These are phyloP conservation scores for Helminthosporium solani DNA, from an alignment of 2,329 filamentous ascomycete species.

Conservation along the genomic window DNA sequence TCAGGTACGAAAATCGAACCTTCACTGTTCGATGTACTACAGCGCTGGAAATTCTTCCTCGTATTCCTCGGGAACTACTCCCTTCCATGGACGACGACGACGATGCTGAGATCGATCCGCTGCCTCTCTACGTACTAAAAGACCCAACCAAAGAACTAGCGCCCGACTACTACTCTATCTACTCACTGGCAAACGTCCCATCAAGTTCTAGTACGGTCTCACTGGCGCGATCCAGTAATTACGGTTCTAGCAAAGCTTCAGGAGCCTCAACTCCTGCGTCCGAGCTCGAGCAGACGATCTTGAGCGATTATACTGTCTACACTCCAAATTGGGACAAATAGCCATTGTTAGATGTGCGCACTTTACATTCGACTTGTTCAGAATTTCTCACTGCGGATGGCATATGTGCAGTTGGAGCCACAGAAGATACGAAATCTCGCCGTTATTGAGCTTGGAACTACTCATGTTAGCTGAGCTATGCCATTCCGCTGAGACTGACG, in stretches of 20 bases:
- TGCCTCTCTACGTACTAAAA: slow-evolving; percentile 32
- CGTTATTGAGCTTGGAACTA: no score
- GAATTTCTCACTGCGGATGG: no score
- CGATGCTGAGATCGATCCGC: slow-evolving; percentile 28
- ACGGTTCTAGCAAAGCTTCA: slow-evolving; percentile 15
- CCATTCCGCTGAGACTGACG: no score
- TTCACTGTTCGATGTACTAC: slow-evolving; percentile 30
- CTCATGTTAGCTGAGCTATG: no score
- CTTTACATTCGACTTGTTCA: no score
- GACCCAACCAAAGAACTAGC: slow-evolving; percentile 33
- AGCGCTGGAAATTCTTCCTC: slow-evolving; percentile 34
- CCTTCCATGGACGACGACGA: slow-evolving; percentile 14
- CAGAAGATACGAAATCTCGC: no score
- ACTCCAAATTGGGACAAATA: no score
- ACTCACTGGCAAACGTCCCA: slow-evolving; percentile 18
- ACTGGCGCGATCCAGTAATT: slow-evolving; percentile 8
- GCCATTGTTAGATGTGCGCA: no score
- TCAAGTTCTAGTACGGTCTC: slow-evolving; percentile 16
- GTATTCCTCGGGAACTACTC: slow-evolving; percentile 15
- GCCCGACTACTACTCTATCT: slow-evolving; percentile 34
- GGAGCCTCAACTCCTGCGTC: slow-evolving; percentile 8
- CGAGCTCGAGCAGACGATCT: background rate
- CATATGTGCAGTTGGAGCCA: no score
- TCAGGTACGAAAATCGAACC: slow-evolving; percentile 27
- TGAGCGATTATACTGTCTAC: background rate